These are phyloP conservation scores for Annulohypoxylon truncatum DNA, from an alignment of 2,329 filamentous ascomycete species.

Conservation along the genomic window DNA sequence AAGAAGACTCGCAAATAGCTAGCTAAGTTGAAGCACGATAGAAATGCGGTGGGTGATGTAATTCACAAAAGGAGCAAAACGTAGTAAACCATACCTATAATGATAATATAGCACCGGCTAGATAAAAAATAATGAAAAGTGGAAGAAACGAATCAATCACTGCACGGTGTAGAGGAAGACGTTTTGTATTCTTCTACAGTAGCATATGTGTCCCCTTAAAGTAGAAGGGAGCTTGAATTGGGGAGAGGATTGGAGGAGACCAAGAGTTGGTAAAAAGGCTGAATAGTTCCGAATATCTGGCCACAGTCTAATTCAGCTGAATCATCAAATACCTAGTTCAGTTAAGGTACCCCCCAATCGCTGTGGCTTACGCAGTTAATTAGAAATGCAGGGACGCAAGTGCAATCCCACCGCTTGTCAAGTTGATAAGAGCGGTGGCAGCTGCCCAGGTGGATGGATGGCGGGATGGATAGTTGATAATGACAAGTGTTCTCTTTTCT, in stretches of 20 bases:
- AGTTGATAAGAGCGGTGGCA: constrained; percentile 19
- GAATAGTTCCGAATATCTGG: constrained; percentile 46
- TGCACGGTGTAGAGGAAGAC: constrained; percentile 27
- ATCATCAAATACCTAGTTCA: constrained; percentile 27
- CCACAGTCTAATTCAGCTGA: constrained; percentile 42
- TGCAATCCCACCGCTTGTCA: constrained; percentile 17
- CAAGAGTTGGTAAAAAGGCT: constrained; percentile 36
- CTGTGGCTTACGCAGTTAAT: constrained; percentile 34
- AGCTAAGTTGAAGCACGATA: background rate
- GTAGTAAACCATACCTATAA: constrained; percentile 25
- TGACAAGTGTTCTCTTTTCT: constrained; percentile 49
- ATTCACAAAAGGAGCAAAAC: constrained; percentile 4
- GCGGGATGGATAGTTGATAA: constrained; percentile 48
- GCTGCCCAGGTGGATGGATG: background rate
- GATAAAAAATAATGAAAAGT: constrained; percentile 19
- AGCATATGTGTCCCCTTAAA: constrained; percentile 41
- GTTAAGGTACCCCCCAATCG: constrained; percentile 15
- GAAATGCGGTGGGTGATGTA: constrained; percentile 4
- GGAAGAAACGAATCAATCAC: constrained; percentile 13
- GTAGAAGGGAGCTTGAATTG: constrained; percentile 36
- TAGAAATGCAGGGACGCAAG: constrained; percentile 26
- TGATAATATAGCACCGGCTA: constrained; percentile 29
- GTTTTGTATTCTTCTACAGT: constrained; percentile 39
- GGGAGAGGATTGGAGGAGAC: constrained; percentile 35
- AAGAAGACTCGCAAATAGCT: background rate